Percentiles rank a stretch among this genome's conserved stretches.
phyloP scores from a whole-genome alignment of 805 yeast genomes.

The Monosporozyma aquatica region DNA sequence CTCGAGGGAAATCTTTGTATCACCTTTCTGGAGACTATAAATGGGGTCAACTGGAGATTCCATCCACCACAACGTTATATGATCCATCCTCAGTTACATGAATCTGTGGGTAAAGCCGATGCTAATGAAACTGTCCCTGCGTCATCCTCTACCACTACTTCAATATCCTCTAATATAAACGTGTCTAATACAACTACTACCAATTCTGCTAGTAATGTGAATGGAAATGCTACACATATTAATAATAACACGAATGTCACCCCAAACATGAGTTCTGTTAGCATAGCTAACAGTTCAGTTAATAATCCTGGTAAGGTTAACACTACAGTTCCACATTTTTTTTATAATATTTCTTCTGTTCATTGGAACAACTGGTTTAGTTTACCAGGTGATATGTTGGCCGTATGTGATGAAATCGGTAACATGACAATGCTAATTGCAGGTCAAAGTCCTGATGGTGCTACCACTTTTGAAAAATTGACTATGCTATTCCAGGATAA shows the following conservation, averaged over 20 bases:
- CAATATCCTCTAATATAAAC: no score
- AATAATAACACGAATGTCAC: not conserved
- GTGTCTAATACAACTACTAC: not conserved
- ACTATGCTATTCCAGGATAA: slow-evolving; percentile 35
- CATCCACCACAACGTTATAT: slow-evolving; percentile 35
- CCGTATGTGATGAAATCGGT: slow-evolving; percentile 66
- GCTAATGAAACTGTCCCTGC: no score
- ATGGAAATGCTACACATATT: slow-evolving; percentile 2
- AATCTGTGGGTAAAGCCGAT: slow-evolving; percentile 3
- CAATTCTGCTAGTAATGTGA: slow-evolving; percentile 7
- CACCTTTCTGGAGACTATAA: slow-evolving; percentile 62
- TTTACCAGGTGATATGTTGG: slow-evolving; percentile 64
- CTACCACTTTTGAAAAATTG: slow-evolving; percentile 27
- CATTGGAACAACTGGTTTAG: slow-evolving; percentile 57
- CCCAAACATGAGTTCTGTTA: not conserved
- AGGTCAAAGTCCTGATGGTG: slow-evolving; percentile 36
- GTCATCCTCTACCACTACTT: no score
- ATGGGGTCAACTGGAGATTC: slow-evolving; percentile 74
- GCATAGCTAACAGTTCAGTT: not conserved
- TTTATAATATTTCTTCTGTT: slow-evolving; percentile 37
- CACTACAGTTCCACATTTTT: slow-evolving; percentile 17
- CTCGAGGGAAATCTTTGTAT: slow-evolving; percentile 38
- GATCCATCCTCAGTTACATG: slow-evolving; percentile 28
- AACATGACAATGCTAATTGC: slow-evolving; percentile 48
- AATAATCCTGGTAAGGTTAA: not conserved